A percentile compares a stretch with the other conserved stretches of the same genome.
phyloP scores from a whole-genome alignment of 805 yeast genomes.

The Saturnispora gosingensis region DNA sequence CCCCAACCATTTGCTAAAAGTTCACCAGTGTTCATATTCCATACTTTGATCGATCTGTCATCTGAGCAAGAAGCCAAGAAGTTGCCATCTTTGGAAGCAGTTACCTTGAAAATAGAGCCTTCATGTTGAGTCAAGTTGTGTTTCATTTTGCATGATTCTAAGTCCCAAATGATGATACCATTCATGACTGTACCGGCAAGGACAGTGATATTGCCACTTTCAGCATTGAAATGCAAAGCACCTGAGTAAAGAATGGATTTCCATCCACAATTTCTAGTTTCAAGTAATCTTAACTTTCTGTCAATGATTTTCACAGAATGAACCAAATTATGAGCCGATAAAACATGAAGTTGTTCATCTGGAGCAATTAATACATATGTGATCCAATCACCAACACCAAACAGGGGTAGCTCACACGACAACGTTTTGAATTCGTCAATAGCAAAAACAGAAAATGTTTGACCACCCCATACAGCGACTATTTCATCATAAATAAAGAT shows the following conservation, averaged over 20 bases:
- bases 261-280: constrained; percentile 44
- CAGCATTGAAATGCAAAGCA: constrained; percentile 42
- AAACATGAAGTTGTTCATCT: constrained; percentile 32
- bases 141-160: constrained; percentile 32
- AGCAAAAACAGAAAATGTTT: constrained; percentile 45
- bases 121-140: constrained; percentile 67
- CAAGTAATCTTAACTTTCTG: constrained; percentile 19
- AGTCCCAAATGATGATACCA: constrained; percentile 76
- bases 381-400: constrained; percentile 72
- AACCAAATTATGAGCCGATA: constrained; percentile 76
- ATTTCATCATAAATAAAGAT: constrained; percentile 31
- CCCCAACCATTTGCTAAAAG: constrained; percentile 87
- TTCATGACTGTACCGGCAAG: constrained; percentile 94
- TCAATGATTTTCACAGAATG: constrained; percentile 27
- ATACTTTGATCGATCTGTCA: constrained; percentile 78
- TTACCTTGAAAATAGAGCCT: constrained; percentile 85
- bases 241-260: constrained; percentile 87
- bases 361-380: constrained; percentile 44
- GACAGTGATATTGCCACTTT: constrained; percentile 34
- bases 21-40: constrained; percentile 51
- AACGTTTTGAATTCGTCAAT: constrained; percentile 23
- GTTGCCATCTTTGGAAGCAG: constrained; percentile 45
- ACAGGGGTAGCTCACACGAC: constrained; percentile 29
- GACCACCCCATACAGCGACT: constrained; percentile 53
- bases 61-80: constrained; percentile 79